Evolutionary conservation across 352 stramenopile genomes (phyloP).

Genomic region (Pythium brassicae): DNA sequence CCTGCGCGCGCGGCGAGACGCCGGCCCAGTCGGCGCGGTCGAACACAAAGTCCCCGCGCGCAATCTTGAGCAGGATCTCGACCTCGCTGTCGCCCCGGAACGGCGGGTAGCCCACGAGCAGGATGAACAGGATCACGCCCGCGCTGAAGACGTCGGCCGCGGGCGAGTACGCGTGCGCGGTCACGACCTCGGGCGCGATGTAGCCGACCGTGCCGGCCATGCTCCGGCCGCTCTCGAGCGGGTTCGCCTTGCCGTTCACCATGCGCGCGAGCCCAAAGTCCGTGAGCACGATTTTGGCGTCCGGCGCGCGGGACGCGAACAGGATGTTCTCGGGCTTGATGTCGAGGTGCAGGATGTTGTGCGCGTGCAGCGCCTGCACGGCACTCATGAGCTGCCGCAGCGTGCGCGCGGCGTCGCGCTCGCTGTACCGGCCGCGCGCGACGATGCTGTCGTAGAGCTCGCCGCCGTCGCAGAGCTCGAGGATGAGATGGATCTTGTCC

Average conservation of each 20-base stretch:
- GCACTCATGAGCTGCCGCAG: slow-evolving; percentile 66
- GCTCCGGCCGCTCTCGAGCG: slow-evolving; percentile 47
- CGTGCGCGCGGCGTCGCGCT: slow-evolving; percentile 54
- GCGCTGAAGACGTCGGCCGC: slow-evolving; percentile 75
- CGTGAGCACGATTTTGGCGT: slow-evolving; percentile 69
- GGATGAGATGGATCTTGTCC: slow-evolving; percentile 75
- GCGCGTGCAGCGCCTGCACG: slow-evolving; percentile 54
- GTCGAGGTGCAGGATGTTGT: slow-evolving; percentile 80
- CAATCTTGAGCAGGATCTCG: slow-evolving; percentile 77
- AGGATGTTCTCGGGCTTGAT: slow-evolving; percentile 84
- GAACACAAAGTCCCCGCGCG: slow-evolving; percentile 69
- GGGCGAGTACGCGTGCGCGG: slow-evolving; percentile 55
- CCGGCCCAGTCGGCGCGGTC: slow-evolving; percentile 54
- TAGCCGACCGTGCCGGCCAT: slow-evolving; percentile 79
- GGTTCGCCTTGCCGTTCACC: slow-evolving; percentile 67
- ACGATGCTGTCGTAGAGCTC: slow-evolving; percentile 79
- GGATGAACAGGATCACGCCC: slow-evolving; percentile 78
- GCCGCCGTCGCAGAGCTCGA: slow-evolving; percentile 65
- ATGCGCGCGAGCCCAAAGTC: slow-evolving; percentile 77
- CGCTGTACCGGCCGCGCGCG: slow-evolving; percentile 58
- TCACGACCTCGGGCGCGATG: slow-evolving; percentile 75
- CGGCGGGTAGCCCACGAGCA: slow-evolving; percentile 72
- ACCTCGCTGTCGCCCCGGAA: slow-evolving; percentile 73
- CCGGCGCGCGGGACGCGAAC: slow-evolving; percentile 38
- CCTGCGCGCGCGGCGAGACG: slow-evolving; percentile 52